phyloP scores from a whole-genome alignment of 495 filamentous ascomycete species.

The Aspergillus steynii region DNA sequence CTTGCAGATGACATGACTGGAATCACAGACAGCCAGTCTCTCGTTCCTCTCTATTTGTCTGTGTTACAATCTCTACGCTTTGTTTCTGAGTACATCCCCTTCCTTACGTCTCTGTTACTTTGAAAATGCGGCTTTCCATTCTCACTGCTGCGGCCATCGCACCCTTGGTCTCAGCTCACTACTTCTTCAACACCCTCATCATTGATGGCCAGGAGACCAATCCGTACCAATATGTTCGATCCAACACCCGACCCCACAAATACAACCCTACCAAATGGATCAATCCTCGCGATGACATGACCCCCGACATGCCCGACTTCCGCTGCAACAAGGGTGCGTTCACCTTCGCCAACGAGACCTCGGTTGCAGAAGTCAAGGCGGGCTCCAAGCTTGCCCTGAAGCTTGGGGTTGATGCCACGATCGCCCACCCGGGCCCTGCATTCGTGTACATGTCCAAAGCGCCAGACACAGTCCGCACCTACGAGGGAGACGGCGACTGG shows the following conservation, averaged over 20 bases:
- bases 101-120: too few relatives aligned
- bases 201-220: constrained; percentile 6
- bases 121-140: constrained; percentile 1
- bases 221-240: constrained; percentile 6
- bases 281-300: constrained; percentile 7
- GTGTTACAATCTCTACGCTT: too few relatives aligned
- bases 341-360: constrained; percentile 6
- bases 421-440: constrained; percentile 50
- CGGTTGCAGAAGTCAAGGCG: constrained; percentile 4
- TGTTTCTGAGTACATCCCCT: too few relatives aligned
- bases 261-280: constrained; percentile 9
- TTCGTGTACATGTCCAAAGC: constrained; percentile 52
- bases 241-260: constrained; percentile 5
- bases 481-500: constrained; percentile 47
- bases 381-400: constrained; percentile 10
- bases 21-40: too few relatives aligned
- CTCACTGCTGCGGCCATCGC: constrained; percentile 1
- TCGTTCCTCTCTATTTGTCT: too few relatives aligned
- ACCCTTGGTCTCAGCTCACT: constrained; percentile 8
- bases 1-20: too few relatives aligned
- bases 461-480: constrained; percentile 29
- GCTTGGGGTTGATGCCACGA: constrained; percentile 16
- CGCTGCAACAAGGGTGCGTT: constrained; percentile 10
- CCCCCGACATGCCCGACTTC: constrained; percentile 9
- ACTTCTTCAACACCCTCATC: constrained; percentile 10